Evolutionary conservation across 768 basidiomycete species (phyloP), one percentile per base, ranked within the genome.

Genomic region (Leccinum ochraceum): DNA sequence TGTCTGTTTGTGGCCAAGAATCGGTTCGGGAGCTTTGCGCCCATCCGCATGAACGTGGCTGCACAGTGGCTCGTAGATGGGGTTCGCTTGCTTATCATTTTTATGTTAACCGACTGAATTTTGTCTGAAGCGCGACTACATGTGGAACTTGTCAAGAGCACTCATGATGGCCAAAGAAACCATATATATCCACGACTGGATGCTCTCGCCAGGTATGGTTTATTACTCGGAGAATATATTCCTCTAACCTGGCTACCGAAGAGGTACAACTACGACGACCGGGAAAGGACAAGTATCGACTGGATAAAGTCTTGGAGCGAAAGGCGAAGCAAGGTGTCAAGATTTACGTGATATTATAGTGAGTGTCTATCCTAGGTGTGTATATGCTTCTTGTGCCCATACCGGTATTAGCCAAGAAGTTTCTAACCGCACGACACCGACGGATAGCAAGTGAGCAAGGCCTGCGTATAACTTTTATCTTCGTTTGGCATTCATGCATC

Each of bases 31-130:
- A 95, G 92, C 60, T 99, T 96, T 75, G 89, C 96, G 5, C 96
- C 96, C 1, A 89, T 98, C 56, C 83, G 96, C 34, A 75, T 90
- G 66, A 95, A 98, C 68, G 95, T 95, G 5, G 90, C 95, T 26
- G 92, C 95, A 5, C 95, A 98, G 68, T 99, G 96, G 96, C 86
- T 99, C 3, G 95, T 98, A 17, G 96, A 99, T 74, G 96, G 96
- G 17, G 93, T 95, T 63, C 70, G 90, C 80, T 9, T 61, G 4
- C 48, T 42, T 20, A 24, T 39, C 11, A n/a, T 42, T 10, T 6
- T 17, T 5, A 26, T 63, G 44, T 60, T 9, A 4, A 60, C 54
- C 56, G 16, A 52, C 57, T 56, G 24, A 42, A 39, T 56, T 14
- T 63, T 56, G 55, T 61, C n/a, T 30, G 16, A 61, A 95, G 91